Evolutionary conservation across 2,329 filamentous ascomycete genomes (phyloP).

Genomic region (Colletotrichum camelliae): DNA sequence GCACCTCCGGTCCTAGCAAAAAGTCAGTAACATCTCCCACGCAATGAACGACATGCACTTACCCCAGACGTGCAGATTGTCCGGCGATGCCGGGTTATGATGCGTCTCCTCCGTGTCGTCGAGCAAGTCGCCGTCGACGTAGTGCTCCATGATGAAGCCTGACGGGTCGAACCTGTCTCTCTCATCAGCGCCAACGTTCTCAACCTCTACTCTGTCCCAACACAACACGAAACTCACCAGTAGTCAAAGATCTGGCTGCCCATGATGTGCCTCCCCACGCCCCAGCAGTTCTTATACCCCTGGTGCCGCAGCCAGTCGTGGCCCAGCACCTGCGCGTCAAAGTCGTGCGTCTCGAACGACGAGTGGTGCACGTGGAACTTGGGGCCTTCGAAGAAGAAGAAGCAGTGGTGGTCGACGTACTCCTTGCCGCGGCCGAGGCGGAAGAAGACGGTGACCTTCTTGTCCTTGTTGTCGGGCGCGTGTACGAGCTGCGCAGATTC

Average conservation of each 20-base stretch:
- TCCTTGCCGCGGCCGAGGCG: constrained; percentile 48
- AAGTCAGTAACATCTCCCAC: neutral
- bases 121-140: constrained; percentile 73
- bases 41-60: neutral
- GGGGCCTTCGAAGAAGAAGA: constrained; percentile 54
- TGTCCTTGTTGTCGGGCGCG: constrained; percentile 22
- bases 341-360: constrained; percentile 74
- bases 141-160: constrained; percentile 71
- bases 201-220: neutral
- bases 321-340: constrained; percentile 72
- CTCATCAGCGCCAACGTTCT: neutral
- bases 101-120: constrained; percentile 57
- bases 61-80: constrained; percentile 53
- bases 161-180: constrained; percentile 62
- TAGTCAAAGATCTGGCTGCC: constrained; percentile 70
- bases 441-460: constrained; percentile 51
- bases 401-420: constrained; percentile 55
- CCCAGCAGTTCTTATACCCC: constrained; percentile 71
- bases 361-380: constrained; percentile 68
- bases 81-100: constrained; percentile 41
- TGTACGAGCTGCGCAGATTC: constrained; percentile 20
- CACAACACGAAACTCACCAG: constrained; percentile 25
- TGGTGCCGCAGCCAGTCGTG: constrained; percentile 71
- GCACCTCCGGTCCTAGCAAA: constrained; percentile 21
- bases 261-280: constrained; percentile 72